These are phyloP conservation scores for Hericium erinaceus DNA, from an alignment of 768 basidiomycete species.

Conservation along the genomic window DNA sequence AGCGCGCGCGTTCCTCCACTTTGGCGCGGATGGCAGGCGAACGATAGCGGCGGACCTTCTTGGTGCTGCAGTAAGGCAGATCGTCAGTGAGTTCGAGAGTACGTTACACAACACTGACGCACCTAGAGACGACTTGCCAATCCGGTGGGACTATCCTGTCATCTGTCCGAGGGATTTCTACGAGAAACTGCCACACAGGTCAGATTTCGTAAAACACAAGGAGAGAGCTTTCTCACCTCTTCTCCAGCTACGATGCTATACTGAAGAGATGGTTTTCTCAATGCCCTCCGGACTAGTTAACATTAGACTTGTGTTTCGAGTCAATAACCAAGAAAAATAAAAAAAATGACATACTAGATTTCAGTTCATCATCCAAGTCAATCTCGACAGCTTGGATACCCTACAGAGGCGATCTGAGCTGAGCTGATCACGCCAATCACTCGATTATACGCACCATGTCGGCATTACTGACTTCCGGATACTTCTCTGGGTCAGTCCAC, in stretches of 20 bases:
- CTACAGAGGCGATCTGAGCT: slow-evolving; percentile 26
- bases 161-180: slow-evolving; percentile 64
- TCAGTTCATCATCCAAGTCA: slow-evolving; percentile 69
- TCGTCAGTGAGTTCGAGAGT: not conserved
- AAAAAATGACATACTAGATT: slow-evolving; percentile 36
- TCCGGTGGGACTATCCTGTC: slow-evolving; percentile 34
- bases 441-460: slow-evolving; percentile 40
- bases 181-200: slow-evolving; percentile 45
- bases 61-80: slow-evolving; percentile 46
- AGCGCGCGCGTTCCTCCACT: slow-evolving; percentile 64
- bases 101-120: not conserved
- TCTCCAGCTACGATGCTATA: slow-evolving; percentile 60
- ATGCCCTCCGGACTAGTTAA: slow-evolving; percentile 51
- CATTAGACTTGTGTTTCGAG: not conserved
- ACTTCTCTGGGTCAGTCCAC: slow-evolving; percentile 53
- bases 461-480: slow-evolving; percentile 46
- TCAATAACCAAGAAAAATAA: not conserved
- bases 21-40: slow-evolving; percentile 56
- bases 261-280: slow-evolving; percentile 65
- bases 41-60: slow-evolving; percentile 60
- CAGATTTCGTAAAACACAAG: not conserved
- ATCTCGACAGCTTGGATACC: slow-evolving; percentile 56
- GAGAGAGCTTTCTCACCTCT: slow-evolving; percentile 40
- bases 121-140: slow-evolving; percentile 69
- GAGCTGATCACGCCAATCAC: not conserved